Conservation (phyloP, 257 asterid genomes). For the Thymus quinquecostatus region DNA sequence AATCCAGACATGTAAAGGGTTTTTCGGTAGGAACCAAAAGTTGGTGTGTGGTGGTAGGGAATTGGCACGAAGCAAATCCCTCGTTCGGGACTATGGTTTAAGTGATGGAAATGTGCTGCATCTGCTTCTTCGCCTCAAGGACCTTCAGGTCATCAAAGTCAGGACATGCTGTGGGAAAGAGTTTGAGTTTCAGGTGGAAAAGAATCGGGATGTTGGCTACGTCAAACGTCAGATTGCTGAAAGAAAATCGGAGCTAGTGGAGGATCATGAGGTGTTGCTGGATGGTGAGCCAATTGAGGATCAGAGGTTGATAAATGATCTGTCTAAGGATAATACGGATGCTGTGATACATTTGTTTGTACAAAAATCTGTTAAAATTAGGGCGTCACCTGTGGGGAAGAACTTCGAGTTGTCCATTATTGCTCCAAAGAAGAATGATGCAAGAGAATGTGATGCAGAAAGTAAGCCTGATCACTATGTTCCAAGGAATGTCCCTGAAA, state of each 20-base stretch:
- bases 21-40: slow-evolving; percentile 69
- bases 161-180: slow-evolving; percentile 77
- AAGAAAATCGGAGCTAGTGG: slow-evolving; percentile 42
- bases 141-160: slow-evolving; percentile 68
- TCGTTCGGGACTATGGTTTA: slow-evolving; percentile 75
- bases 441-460: slow-evolving; percentile 32
- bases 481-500: slow-evolving; percentile 46
- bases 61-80: slow-evolving; percentile 76
- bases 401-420: slow-evolving; percentile 70
- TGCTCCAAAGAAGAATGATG: slow-evolving; percentile 46
- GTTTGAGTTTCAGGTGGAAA: slow-evolving; percentile 68
- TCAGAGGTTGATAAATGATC: slow-evolving; percentile 69
- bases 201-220: slow-evolving; percentile 70
- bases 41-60: slow-evolving; percentile 85
- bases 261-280: slow-evolving; percentile 78
- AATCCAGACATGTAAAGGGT: slow-evolving; percentile 74
- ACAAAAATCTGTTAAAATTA: slow-evolving; percentile 68
- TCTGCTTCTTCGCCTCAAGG: slow-evolving; percentile 73
- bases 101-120: slow-evolving; percentile 78
- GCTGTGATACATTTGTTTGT: slow-evolving; percentile 88
- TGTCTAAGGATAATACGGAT: slow-evolving; percentile 57
- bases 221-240: slow-evolving; percentile 72
- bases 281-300: slow-evolving; percentile 77
- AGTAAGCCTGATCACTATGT: slow-evolving; percentile 36
- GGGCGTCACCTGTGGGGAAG: slow-evolving; percentile 71